Base-by-base conservation (phyloP, 2,329 filamentous ascomycete genomes). In the Trichoderma afroharzianum region DNA sequence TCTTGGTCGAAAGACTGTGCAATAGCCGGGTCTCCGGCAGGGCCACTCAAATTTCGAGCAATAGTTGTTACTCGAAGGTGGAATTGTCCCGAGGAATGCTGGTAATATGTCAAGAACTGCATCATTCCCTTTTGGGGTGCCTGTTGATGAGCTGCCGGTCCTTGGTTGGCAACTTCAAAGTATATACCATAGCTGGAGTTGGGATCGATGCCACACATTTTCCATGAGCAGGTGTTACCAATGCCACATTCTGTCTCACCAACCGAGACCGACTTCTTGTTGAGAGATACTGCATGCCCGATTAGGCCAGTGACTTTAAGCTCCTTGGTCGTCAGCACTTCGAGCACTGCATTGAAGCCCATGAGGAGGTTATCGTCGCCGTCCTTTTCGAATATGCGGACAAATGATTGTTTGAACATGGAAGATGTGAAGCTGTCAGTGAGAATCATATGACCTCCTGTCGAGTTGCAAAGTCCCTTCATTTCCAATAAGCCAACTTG, bases 361-460 rank as follows among this genome's bases (percentile, higher is more conserved):
- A 99, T 99, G 11, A 97, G 84, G 15, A 99, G 88, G 80, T 98
- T 97, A 75, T 98, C 96, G 72, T 97, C 92, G 2, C 88, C 93
- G 79, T 99, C 96, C 82, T 98, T 98, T 80, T 99, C 96, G 79
- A 99, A 99, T 21, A 99, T 91, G 72, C 97, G 92, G 66, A 97
- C 92, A 78, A 99, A 99, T 0, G 96, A 98, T 81, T 99, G 96
- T 84, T 96, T 98, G 87, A 98, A 99, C 91, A 99, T 98, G 72
- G 95, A 98, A 0, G 96, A 97, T 4, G 95, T 98, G 81, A 99
- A 99, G 81, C 95, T 98, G 81, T 99, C 96, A 1, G 96, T 98
- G 75, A 99, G 84, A 74, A 99, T 97, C 92, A 99, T 99, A 80
- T 99, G 95, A 47, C 96, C 96, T 75, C 96, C 96, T 21, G 96